Base-by-base conservation (phyloP, 129 eudicot genomes). In the Ambrosia artemisiifolia region DNA sequence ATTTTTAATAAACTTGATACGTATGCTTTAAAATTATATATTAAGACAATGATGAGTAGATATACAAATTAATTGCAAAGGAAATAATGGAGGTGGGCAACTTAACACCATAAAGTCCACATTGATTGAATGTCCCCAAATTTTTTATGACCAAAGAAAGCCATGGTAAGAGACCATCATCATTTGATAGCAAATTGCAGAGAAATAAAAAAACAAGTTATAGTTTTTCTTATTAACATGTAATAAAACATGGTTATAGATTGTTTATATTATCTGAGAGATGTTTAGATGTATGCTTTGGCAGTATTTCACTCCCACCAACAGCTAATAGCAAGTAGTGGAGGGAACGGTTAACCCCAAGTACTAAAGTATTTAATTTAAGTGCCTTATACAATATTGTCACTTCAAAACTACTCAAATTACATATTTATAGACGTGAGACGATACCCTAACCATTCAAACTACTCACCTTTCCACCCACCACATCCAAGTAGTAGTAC, bases 41-140 rank as follows among this genome's bases (percentile, higher is more conserved):
- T 24, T 0, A 24, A 24, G 28, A 24, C 28, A 24, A 24, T 24
- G 28, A 69, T 64, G 44, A 18, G 33, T 40, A 17, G 34, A 40
- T 16, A n/a, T 28, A 72, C 36, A 34, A 71, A 71, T 14, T 71
- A 56, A 28, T 24, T 49, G 34, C 10, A 49, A 10, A 68, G 12
- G 38, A 24, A 42, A 71, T 20, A 71, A 57, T 71, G 44, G 67
- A 71, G 57, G 56, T 30, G 17, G 30, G 18, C 68, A 47, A 69
- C 48, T 16, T 32, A 69, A 34, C 59, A 72, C 68, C 30, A 43
- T 43, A 72, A 60, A 43, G 59, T 44, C n/a, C 18, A 59, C 48
- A 57, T 13, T 18, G 35, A 17, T 40, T 34, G 38, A 57, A 71
- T 71, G 76, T 59, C 67, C 55, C 44, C 44, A 10, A 19, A 40